Base-by-base conservation (phyloP, 495 filamentous ascomycete genomes). In the Xylaria grammica region DNA sequence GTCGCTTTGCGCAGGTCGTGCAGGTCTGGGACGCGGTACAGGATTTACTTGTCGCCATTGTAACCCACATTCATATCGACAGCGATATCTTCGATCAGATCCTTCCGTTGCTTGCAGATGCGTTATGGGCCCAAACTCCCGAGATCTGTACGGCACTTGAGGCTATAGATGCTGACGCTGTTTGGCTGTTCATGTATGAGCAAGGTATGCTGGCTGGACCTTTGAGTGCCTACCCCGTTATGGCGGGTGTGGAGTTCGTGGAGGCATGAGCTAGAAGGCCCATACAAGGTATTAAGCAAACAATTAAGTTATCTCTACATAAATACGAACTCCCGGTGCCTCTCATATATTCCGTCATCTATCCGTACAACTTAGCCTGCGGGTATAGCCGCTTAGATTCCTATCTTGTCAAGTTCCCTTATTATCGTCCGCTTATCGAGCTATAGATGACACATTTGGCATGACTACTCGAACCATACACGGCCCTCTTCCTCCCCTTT, bases 81-180 rank as follows among this genome's bases (percentile, higher is more conserved):
- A 85, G 88, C 49, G 84, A 85, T 24, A 79, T 89, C 68, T 88
- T 92, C 70, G 90, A 93, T 72, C 86, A 91, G 49, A 79, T 89
- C 3, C 74, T 91, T 53, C 82, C 82, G 46, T 70, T 90, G 63
- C 72, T 92, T 30, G 82, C 74, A 10, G 85, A 82, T 3, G 73
- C 78, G 53, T 53, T 89, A 55, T 84, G 82, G 4, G 74, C 79
- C 52, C 57, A 70, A 29, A 74, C 81, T 51, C 51, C 60, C n/a
- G 81, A 85, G 64, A 72, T 90, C 11, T 77, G 76, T 51, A 71
- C 72, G 38, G 86, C 84, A 15, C 65, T 93, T 30, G 85, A 88
- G 69, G 71, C 70, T 5, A 72, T 85, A 40, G 91, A 93, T 73
- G 78, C 84, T 8, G 90, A 94, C 77, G 87, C 87, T 3, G 86